A percentile compares a stretch with the other conserved stretches of the same genome.
Conservation (phyloP, 1,284 basidiomycete genomes). For the Veloporphyrellus conicus region DNA sequence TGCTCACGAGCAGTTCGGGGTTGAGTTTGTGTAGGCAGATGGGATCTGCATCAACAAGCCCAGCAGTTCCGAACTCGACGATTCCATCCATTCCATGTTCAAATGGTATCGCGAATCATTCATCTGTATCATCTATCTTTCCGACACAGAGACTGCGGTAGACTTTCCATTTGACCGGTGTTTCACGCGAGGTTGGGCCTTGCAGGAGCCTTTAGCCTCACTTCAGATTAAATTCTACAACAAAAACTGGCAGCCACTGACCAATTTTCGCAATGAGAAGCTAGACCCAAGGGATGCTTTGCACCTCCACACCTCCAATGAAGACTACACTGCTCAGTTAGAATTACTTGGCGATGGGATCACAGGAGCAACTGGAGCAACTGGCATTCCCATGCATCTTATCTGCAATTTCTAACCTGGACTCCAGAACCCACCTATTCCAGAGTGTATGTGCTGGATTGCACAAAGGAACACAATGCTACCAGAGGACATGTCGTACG, state of each 20-base stretch:
- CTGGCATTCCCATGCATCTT: conserved; percentile 8
- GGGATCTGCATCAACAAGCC: conserved; percentile 12
- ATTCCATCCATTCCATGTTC: conserved; percentile 17
- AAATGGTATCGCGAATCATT: conserved; percentile 11
- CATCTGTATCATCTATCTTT: conserved; percentile 12
- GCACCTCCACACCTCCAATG: too few relatives aligned
- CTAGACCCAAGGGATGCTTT: too few relatives aligned
- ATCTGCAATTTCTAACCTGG: too few relatives aligned
- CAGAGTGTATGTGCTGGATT: conserved; percentile 11
- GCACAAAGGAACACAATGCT: conserved; percentile 9
- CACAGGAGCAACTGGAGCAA: neutral
- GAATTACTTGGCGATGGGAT: too few relatives aligned
- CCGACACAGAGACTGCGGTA: too few relatives aligned
- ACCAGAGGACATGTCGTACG: conserved; percentile 11
- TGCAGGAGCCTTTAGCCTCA: conserved; percentile 12
- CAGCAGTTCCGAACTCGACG: conserved; percentile 13
- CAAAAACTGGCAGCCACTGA: conserved; percentile 2
- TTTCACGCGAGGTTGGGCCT: conserved; percentile 13
- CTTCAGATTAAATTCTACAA: conserved; percentile 10
- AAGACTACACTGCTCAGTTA: too few relatives aligned
- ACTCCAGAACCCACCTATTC: conserved; percentile 5
- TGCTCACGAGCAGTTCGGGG: neutral
- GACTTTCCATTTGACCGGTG: conserved; percentile 6
- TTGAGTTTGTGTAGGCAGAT: conserved; percentile 7
- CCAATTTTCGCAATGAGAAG: conserved; percentile 5